These are phyloP conservation scores for Chalaropsis thielavioides DNA, from an alignment of 2,329 filamentous ascomycete genomes.

Conservation along the genomic window DNA sequence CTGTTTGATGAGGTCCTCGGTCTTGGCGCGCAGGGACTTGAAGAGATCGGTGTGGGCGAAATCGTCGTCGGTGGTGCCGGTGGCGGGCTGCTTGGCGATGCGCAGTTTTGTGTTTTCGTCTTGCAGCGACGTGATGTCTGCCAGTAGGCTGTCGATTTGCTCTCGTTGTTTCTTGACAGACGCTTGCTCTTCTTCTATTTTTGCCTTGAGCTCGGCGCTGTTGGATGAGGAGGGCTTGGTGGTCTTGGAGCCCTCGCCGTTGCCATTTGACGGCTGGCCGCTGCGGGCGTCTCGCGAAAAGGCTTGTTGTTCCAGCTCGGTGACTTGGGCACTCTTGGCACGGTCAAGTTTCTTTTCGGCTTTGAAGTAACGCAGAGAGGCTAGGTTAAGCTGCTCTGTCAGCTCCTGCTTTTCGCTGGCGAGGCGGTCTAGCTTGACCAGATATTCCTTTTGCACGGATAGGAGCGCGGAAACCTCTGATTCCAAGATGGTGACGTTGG, in stretches of 20 bases:
- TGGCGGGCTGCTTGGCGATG: conserved; percentile 51
- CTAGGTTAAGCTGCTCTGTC: conserved; percentile 73
- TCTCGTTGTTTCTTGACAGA: conserved; percentile 72
- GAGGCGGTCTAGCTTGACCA: conserved; percentile 61
- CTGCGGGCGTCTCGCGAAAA: conserved; percentile 47
- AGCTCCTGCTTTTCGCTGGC: conserved; percentile 69
- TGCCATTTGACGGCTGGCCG: conserved; percentile 26
- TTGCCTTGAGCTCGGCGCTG: conserved; percentile 54
- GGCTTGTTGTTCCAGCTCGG: conserved; percentile 83
- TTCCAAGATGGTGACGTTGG: conserved; percentile 60
- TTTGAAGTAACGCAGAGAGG: conserved; percentile 81
- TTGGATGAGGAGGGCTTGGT: conserved; percentile 36
- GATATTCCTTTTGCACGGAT: conserved; percentile 67
- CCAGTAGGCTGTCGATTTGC: conserved; percentile 65
- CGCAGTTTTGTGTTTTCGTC: conserved; percentile 54
- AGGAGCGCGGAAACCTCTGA: conserved; percentile 59
- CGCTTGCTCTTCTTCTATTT: conserved; percentile 64
- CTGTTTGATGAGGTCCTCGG: conserved; percentile 82
- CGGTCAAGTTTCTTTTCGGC: conserved; percentile 91
- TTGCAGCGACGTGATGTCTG: conserved; percentile 58
- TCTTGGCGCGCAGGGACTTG: conserved; percentile 77
- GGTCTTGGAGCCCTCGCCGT: conserved; percentile 27
- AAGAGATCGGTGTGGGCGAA: conserved; percentile 87
- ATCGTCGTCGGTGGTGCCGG: conserved; percentile 75
- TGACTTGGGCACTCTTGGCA: conserved; percentile 73